These are phyloP conservation scores for Plenodomus biglobosus DNA, from an alignment of 2,329 filamentous ascomycete species.

Conservation along the genomic window DNA sequence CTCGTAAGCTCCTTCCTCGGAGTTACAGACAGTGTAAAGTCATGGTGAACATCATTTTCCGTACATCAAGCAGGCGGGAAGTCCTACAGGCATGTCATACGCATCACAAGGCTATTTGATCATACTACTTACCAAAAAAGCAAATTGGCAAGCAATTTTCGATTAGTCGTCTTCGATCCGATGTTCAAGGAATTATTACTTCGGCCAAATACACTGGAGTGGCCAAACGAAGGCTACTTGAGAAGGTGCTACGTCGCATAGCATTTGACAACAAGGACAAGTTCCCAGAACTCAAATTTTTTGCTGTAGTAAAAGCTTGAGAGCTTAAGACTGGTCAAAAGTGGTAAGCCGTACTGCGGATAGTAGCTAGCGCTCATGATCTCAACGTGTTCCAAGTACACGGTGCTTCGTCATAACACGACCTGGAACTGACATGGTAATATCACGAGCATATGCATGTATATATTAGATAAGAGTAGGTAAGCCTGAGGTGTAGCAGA, in stretches of 20 bases:
- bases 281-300: conserved; percentile 19
- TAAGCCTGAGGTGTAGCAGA: too few species aligned
- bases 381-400: too few species aligned
- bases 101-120: neutral
- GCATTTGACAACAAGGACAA: conserved; percentile 13
- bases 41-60: neutral
- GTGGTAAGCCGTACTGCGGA: conserved; percentile 6
- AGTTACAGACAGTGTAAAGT: neutral
- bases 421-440: too few species aligned
- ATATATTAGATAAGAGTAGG: too few species aligned
- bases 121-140: too few species aligned
- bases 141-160: too few species aligned
- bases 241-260: conserved; percentile 13
- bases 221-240: conserved; percentile 7
- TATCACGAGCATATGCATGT: too few species aligned
- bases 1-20: neutral
- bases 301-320: conserved; percentile 18
- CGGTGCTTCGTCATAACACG: too few species aligned
- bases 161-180: too few species aligned
- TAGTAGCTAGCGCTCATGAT: too few species aligned
- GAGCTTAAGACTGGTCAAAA: conserved; percentile 16
- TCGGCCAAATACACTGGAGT: neutral
- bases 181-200: neutral
- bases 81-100: neutral
- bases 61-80: neutral